Percentiles rank a stretch among this genome's conserved stretches.
These are phyloP conservation scores for Trichoderma reesei DNA, from an alignment of 495 filamentous ascomycete genomes.

Conservation along the genomic window DNA sequence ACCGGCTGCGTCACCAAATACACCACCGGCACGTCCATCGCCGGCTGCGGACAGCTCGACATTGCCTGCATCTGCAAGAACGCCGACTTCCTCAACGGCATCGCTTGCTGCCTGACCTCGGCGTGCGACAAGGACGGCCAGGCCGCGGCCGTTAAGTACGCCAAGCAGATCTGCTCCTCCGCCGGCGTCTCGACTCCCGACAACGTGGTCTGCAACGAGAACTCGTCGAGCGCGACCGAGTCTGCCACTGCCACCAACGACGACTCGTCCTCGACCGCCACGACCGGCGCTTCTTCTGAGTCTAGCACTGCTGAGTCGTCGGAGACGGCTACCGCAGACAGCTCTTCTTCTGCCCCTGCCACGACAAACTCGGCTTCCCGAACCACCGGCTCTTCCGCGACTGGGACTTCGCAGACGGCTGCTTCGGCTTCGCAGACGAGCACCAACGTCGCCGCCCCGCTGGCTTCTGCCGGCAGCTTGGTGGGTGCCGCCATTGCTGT, in stretches of 20 bases:
- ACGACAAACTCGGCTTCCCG: neutral
- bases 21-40: slow-evolving; percentile 27
- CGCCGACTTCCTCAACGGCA: slow-evolving; percentile 40
- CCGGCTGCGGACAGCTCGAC: slow-evolving; percentile 41
- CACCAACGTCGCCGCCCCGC: neutral
- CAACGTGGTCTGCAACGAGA: slow-evolving; percentile 8
- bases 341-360: neutral
- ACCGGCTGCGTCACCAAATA: slow-evolving; percentile 37
- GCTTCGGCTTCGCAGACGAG: neutral
- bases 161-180: slow-evolving; percentile 14
- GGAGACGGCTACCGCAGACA: neutral
- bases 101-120: slow-evolving; percentile 52
- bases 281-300: neutral
- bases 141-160: slow-evolving; percentile 21
- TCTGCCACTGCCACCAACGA: neutral
- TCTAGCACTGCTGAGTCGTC: neutral
- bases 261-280: neutral
- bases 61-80: slow-evolving; percentile 54
- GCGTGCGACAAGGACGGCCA: slow-evolving; percentile 45
- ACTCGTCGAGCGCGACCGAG: neutral
- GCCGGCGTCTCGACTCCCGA: slow-evolving; percentile 9
- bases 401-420: neutral
- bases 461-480: slow-evolving; percentile 1
- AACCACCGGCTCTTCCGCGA: neutral
- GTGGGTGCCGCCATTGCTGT: neutral